Base-by-base conservation (phyloP, 1,139 yeast genomes). In the Sugiyamaella paludigena region DNA sequence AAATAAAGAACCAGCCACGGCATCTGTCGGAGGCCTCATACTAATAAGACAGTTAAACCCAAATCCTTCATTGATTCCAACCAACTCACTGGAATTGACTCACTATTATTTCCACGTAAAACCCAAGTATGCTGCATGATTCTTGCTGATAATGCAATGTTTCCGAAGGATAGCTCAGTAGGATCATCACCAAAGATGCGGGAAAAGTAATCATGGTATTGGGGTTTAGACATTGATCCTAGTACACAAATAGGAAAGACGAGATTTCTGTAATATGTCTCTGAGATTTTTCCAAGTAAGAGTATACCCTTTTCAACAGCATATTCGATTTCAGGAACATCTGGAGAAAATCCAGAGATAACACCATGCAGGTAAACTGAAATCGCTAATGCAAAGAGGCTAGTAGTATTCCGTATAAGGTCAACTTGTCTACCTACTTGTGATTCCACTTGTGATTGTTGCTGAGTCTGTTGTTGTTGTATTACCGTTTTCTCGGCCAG, bases 241-340 rank as follows among this genome's bases (percentile, higher is more conserved):
- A 50, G 24, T n/a, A 41, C 44, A 15, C 51, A 47, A 7, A 50
- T 44, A 10, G 53, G 53, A 16, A 50, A 47, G 8, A 51, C 55
- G 15, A 51, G 45, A 9, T 51, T 47, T 6, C 55, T 45, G 36
- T 51, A 47, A 27, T 51, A 51, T 11, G 37, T 34, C 8, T 39
- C 30, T 2, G 52, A 50, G 15, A 51, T 51, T 26, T 47, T 36
- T 5, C 47, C 40, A n/a, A 49, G 43, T 7, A 49, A n/a, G 7
- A 33, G 15, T 4, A 51, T 31, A 11, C 49, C 52, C 16, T 37
- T 40, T 10, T 46, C 48, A 15, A 51, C 50, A 19, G 51, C 50
- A 15, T 38, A 36, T 7, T 39, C 16, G 27, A 51, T 47, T 34
- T 49, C 55, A 7, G 45, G 43, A 34, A 35, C 31, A 7, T 51